These are phyloP conservation scores for Fusarium sarcochroum DNA, from an alignment of 2,329 filamentous ascomycete genomes.

Conservation along the genomic window DNA sequence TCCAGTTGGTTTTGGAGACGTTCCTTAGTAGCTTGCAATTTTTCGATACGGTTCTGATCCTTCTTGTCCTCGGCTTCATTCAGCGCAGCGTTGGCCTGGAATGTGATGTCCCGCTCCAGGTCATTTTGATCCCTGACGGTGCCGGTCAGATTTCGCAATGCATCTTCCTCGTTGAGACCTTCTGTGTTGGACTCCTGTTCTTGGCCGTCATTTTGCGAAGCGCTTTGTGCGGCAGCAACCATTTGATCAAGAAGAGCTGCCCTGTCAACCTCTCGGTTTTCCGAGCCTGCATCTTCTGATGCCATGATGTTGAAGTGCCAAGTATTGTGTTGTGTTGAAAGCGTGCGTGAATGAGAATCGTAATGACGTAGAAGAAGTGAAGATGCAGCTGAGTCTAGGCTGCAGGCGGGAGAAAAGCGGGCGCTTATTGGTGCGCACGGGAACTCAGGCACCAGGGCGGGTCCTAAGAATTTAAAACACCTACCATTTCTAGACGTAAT, in stretches of 20 bases:
- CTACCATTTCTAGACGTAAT: neutral
- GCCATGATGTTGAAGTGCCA: constrained; percentile 43
- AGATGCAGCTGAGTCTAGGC: constrained; percentile 21
- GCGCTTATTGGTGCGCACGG: constrained; percentile 33
- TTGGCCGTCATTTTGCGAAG: constrained; percentile 24
- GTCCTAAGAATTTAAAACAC: constrained; percentile 2
- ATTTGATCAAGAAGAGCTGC: constrained; percentile 49
- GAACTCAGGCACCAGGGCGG: constrained; percentile 33
- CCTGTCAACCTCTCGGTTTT: constrained; percentile 44
- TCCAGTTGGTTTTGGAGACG: constrained; percentile 77
- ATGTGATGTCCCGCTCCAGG: constrained; percentile 86
- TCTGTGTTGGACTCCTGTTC: constrained; percentile 34
- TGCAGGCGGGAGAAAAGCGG: constrained; percentile 11
- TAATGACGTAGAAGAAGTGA: constrained; percentile 39
- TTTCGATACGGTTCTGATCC: constrained; percentile 74
- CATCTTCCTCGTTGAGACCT: constrained; percentile 69
- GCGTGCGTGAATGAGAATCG: constrained; percentile 18
- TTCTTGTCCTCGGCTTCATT: constrained; percentile 74
- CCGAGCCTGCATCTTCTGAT: constrained; percentile 39
- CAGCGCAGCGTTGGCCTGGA: constrained; percentile 71
- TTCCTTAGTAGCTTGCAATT: constrained; percentile 65
- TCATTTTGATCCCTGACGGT: constrained; percentile 89
- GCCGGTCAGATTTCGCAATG: constrained; percentile 74
- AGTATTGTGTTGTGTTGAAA: neutral
- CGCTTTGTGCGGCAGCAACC: constrained; percentile 51